These are phyloP conservation scores for Lecanicillium sp. DNA, from an alignment of 2,329 filamentous ascomycete species.

Conservation along the genomic window DNA sequence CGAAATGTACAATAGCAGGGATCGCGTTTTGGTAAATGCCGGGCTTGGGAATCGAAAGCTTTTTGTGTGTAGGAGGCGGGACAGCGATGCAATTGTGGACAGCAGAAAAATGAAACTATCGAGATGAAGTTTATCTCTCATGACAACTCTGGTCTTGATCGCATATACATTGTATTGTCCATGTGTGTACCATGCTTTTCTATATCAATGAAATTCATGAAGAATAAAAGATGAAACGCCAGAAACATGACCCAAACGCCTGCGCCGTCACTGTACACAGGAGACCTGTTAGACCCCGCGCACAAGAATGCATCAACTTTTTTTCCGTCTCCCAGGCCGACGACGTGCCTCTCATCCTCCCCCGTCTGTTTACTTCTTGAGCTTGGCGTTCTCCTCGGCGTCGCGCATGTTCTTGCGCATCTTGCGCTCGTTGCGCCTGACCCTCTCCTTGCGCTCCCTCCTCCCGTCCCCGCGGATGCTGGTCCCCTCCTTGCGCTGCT, in stretches of 20 bases:
- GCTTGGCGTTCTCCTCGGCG: slow-evolving; percentile 21
- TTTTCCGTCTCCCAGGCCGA: background rate
- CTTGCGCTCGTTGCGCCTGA: slow-evolving; percentile 64
- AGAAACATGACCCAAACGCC: slow-evolving; percentile 10
- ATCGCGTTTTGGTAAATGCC: background rate
- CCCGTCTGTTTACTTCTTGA: slow-evolving; percentile 1
- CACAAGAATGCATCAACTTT: background rate
- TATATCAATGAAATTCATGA: background rate
- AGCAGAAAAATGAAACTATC: slow-evolving; percentile 2
- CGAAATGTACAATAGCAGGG: slow-evolving; percentile 4
- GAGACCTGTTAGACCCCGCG: background rate
- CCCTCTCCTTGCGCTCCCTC: slow-evolving; percentile 59
- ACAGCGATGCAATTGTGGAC: background rate
- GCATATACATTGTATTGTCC: background rate
- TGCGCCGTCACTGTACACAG: slow-evolving; percentile 5
- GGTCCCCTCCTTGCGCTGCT: slow-evolving; percentile 54
- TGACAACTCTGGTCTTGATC: background rate
- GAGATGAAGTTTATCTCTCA: background rate
- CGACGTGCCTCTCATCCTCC: background rate
- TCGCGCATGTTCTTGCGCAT: slow-evolving; percentile 61
- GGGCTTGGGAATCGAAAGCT: background rate
- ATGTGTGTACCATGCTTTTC: background rate
- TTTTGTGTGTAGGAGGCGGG: background rate
- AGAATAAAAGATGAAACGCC: slow-evolving; percentile 3
- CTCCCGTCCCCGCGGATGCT: slow-evolving; percentile 57